phyloP scores from a whole-genome alignment of 1,284 basidiomycete species.

The Vanrija humicola region DNA sequence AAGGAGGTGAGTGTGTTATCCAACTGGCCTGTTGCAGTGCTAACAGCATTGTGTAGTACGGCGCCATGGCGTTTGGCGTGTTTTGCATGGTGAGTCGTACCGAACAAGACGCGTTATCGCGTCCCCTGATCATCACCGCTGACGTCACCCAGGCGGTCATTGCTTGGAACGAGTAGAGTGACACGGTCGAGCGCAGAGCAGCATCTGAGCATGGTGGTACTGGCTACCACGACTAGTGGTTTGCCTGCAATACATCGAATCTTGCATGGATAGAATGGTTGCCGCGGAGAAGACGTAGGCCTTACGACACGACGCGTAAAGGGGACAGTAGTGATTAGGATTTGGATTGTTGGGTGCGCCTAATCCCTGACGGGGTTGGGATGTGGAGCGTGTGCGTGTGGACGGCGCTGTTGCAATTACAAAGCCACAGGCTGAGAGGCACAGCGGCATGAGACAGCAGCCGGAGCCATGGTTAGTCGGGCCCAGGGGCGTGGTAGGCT shows the following conservation, averaged over 20 bases:
- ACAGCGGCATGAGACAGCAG: no score
- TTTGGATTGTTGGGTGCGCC: no score
- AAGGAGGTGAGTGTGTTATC: conserved; percentile 60
- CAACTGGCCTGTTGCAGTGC: background rate
- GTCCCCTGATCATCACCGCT: background rate
- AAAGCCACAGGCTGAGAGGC: no score
- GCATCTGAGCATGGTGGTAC: background rate
- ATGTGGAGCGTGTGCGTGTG: no score
- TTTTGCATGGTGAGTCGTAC: conserved; percentile 66
- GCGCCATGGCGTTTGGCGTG: conserved; percentile 81
- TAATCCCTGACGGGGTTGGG: no score
- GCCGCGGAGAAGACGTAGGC: background rate
- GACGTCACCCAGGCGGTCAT: conserved; percentile 36
- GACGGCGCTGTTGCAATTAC: no score
- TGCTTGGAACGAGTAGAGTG: conserved; percentile 69
- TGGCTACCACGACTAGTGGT: no score
- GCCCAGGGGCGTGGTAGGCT: no score
- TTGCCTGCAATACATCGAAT: no score
- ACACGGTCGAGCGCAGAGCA: background rate
- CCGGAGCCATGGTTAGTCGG: no score
- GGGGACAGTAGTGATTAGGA: no score
- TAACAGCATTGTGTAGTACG: conserved; percentile 57
- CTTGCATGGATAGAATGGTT: background rate
- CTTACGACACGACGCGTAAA: background rate
- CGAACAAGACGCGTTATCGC: background rate